phyloP scores from a whole-genome alignment of 2,329 filamentous ascomycete genomes.

The Boeremia lycopersici region DNA sequence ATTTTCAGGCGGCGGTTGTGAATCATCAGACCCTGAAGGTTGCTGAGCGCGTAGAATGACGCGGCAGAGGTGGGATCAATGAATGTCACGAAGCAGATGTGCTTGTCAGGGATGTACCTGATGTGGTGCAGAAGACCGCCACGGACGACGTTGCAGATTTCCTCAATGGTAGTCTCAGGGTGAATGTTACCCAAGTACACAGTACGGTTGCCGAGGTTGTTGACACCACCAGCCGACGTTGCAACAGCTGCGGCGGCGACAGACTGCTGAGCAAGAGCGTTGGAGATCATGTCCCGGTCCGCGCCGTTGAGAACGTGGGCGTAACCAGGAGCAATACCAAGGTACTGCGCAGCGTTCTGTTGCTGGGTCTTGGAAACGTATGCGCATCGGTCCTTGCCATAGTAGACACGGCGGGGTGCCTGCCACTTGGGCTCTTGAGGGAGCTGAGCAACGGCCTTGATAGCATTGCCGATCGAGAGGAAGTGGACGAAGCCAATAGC shows the following conservation, averaged over 20 bases:
- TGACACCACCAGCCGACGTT: conserved; percentile 93
- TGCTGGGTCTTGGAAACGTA: conserved; percentile 99
- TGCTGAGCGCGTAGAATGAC: conserved; percentile 97
- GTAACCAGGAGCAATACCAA: conserved; percentile 95
- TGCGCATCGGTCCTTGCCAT: conserved; percentile 96
- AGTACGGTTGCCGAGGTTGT: conserved; percentile 95
- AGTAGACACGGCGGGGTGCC: conserved; percentile 92
- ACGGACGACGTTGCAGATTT: conserved; percentile 98
- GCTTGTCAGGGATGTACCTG: conserved; percentile 98
- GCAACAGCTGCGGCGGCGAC: conserved; percentile 96
- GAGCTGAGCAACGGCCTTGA: conserved; percentile 96
- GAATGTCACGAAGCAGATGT: conserved; percentile 99
- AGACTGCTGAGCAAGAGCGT: conserved; percentile 93
- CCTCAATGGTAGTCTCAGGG: conserved; percentile 97
- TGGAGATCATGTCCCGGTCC: conserved; percentile 95
- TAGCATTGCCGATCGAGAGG: conserved; percentile 94
- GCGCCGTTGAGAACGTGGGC: conserved; percentile 95
- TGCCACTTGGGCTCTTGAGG: conserved; percentile 98
- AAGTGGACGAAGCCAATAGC: conserved; percentile 98
- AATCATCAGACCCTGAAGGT: conserved; percentile 97
- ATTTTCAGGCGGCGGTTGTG: conserved; percentile 98
- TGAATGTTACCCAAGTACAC: conserved; percentile 99
- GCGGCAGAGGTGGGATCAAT: conserved; percentile 98
- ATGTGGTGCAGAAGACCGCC: conserved; percentile 96
- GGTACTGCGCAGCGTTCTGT: conserved; percentile 97